phyloP scores from a whole-genome alignment of 2,329 filamentous ascomycete genomes.

The Colletotrichum australisinense region DNA sequence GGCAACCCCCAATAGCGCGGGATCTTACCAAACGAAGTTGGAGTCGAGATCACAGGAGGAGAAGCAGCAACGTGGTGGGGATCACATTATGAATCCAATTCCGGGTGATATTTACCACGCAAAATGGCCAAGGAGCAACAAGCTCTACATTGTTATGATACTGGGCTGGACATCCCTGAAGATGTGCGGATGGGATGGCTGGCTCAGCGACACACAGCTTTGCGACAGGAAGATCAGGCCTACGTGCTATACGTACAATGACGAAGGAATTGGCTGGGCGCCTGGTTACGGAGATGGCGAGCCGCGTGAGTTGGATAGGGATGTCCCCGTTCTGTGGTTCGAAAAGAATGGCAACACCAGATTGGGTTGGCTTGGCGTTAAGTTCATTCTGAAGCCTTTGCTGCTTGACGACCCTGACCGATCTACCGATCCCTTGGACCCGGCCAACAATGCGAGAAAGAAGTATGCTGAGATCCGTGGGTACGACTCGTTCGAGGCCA shows the following conservation, averaged over 20 bases:
- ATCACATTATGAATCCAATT: constrained; percentile 30
- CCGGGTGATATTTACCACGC: constrained; percentile 36
- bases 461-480: constrained; percentile 26
- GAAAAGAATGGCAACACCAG: constrained; percentile 34
- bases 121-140: constrained; percentile 27
- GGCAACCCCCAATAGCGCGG: not conserved
- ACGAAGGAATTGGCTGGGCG: constrained; percentile 35
- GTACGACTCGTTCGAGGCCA: constrained; percentile 30
- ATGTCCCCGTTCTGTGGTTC: constrained; percentile 38
- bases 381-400: constrained; percentile 14
- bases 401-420: constrained; percentile 28
- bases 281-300: constrained; percentile 35
- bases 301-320: constrained; percentile 22
- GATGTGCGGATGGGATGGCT: constrained; percentile 25
- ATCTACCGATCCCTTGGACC: constrained; percentile 12
- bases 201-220: constrained; percentile 20
- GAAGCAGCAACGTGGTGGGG: not conserved
- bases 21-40: not conserved
- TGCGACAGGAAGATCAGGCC: constrained; percentile 20
- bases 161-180: constrained; percentile 35
- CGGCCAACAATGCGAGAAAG: constrained; percentile 19
- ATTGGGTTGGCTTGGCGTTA: constrained; percentile 25
- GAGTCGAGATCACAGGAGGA: not conserved
- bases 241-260: constrained; percentile 32
- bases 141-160: constrained; percentile 35